A percentile compares a stretch with the other conserved stretches of the same genome.
Evolutionary conservation across 352 stramenopile genomes (phyloP).

Genomic region (Achlya hypogyna): DNA sequence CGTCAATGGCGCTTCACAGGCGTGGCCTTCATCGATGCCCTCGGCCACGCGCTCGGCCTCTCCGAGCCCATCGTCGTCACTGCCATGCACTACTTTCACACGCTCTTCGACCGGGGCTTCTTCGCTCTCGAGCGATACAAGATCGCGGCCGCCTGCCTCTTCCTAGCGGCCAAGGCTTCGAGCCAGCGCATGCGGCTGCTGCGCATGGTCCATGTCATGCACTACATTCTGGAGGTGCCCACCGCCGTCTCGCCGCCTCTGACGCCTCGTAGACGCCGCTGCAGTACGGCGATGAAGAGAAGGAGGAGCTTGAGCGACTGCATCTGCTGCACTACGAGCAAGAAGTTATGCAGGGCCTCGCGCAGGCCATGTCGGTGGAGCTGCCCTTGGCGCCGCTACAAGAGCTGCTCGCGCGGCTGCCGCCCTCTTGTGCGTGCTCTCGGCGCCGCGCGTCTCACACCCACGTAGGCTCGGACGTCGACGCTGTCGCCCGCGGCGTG

Average conservation of each 20-base stretch:
- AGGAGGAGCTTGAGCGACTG: constrained; percentile 79
- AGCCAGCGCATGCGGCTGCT: constrained; percentile 84
- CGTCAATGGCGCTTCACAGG: constrained; percentile 77
- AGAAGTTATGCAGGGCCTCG: constrained; percentile 68
- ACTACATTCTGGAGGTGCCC: constrained; percentile 58
- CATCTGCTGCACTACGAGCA: constrained; percentile 82
- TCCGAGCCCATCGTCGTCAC: constrained; percentile 62
- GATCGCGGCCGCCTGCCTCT: constrained; percentile 71
- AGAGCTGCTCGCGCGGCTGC: constrained; percentile 51
- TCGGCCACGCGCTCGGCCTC: constrained; percentile 56
- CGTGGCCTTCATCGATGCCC: constrained; percentile 70
- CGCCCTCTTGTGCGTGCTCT: constrained; percentile 10
- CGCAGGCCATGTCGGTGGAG: constrained; percentile 71
- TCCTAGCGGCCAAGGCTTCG: constrained; percentile 68
- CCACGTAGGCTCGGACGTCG: not conserved
- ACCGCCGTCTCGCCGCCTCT: not conserved
- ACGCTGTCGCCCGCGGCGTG: not conserved
- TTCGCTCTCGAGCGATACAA: constrained; percentile 74
- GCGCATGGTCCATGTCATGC: constrained; percentile 78
- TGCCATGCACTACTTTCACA: constrained; percentile 69
- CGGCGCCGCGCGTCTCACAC: not conserved
- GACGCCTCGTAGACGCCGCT: constrained; percentile 28
- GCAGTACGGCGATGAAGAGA: constrained; percentile 62
- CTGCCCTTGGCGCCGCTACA: constrained; percentile 69
- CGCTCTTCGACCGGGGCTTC: constrained; percentile 70